Base-by-base conservation (phyloP, 805 yeast genomes). In the Kuraishia borneana region DNA sequence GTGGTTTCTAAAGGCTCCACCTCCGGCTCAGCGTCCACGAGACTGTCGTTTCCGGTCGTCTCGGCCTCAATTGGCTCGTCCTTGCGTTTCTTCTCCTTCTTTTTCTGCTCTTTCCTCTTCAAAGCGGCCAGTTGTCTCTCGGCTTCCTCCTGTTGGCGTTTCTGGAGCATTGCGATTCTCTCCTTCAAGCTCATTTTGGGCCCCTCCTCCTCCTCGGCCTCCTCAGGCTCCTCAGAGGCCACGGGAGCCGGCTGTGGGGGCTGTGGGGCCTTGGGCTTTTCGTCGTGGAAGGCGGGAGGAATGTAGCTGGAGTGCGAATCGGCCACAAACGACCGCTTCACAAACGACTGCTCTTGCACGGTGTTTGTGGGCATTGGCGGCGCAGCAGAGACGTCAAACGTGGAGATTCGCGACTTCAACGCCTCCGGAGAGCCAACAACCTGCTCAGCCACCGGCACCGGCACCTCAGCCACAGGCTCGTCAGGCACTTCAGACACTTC, bases 151-250 rank as follows among this genome's bases (percentile, higher is more conserved):
- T 32, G 26, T 17, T 32, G 37, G 5, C 30, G 27, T 25, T 35
- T n/a, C 31, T 35, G 37, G 9, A 35, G 34, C 30, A 35, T 10
- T 12, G 37, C 37, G 19, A 89, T 85, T 43, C 97, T 70, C 45
- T 92, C 96, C 50, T 81, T 81, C 46, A 89, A 62, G 37, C 94
- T 79, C 61, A 87, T 57, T 44, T 82, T 76, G 6, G 95, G 95
- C 22, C 68, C 72, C 21, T 68, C 79, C 20, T 64, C 72, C 38
- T 70, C 73, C 18, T 48, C 43, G 4, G 47, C 57, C 16, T 48
- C 54, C 6, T 49, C 37, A 0, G 45, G 21, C 13, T 33, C 32
- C 22, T 50, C 54, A 6, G 50, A 46, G 7, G 44, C 42, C 5
- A 46, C 42, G 13, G 45, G 38, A 46, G 21, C 32, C 33, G 20